Conservation (phyloP, 164 flowering plant species). For the Nymphaea thermarum region DNA sequence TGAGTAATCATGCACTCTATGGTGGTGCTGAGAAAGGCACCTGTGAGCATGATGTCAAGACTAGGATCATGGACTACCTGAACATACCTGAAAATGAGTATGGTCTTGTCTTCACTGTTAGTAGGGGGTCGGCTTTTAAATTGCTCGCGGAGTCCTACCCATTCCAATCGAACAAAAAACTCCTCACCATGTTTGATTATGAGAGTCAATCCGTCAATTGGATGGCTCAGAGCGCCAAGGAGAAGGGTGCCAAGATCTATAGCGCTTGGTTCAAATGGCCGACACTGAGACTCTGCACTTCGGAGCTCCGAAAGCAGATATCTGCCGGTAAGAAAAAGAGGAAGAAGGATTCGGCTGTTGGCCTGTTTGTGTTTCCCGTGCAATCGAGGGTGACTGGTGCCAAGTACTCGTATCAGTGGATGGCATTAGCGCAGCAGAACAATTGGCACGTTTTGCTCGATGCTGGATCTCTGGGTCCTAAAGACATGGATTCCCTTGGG, state of each 20-base stretch:
- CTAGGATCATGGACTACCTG: constrained; percentile 63
- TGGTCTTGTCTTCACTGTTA: constrained; percentile 73
- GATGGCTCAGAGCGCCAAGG: constrained; percentile 62
- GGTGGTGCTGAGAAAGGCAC: constrained; percentile 62
- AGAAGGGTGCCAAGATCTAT: constrained; percentile 48
- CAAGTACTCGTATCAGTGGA: constrained; percentile 78
- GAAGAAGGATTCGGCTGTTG: constrained; percentile 46
- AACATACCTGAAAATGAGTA: constrained; percentile 74
- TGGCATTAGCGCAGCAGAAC: constrained; percentile 80
- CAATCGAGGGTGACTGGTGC: constrained; percentile 82
- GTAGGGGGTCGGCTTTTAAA: constrained; percentile 74
- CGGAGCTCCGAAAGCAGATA: constrained; percentile 42
- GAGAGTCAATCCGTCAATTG: constrained; percentile 59
- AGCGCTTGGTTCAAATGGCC: constrained; percentile 82
- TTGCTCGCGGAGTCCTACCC: constrained; percentile 79
- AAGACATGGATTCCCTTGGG: constrained; percentile 92
- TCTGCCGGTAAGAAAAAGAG: constrained; percentile 26
- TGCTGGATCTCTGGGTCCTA: constrained; percentile 79
- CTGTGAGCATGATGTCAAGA: constrained; percentile 39
- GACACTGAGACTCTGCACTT: constrained; percentile 35
- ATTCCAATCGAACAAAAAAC: constrained; percentile 46
- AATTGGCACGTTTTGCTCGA: constrained; percentile 92
- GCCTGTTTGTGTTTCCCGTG: constrained; percentile 84
- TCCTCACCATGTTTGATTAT: constrained; percentile 72
- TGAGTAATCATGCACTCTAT: constrained; percentile 47